Evolutionary conservation across 108 stramenopile genomes (phyloP).

Genomic region (Conticribra weissflogii): DNA sequence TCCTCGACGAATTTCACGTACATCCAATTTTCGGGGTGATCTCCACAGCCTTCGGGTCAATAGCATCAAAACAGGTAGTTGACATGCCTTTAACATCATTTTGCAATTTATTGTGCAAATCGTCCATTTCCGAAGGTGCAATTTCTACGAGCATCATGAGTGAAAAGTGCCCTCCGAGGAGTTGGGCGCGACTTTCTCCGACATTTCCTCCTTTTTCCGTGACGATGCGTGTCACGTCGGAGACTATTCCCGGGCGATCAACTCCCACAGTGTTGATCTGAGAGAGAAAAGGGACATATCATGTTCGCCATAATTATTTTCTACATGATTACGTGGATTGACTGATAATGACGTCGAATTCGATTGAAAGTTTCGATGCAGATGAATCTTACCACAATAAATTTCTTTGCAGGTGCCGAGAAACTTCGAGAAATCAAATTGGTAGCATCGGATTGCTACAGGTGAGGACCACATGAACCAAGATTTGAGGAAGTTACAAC

Average conservation of each 20-base stretch:
- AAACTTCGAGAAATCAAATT: neutral
- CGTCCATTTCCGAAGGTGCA: slow-evolving; percentile 30
- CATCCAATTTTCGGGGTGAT: slow-evolving; percentile 49
- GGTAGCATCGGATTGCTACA: neutral
- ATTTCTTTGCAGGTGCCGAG: neutral
- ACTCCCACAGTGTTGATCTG: slow-evolving; percentile 64
- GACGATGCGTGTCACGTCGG: slow-evolving; percentile 69
- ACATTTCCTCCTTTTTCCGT: slow-evolving; percentile 73
- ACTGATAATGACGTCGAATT: neutral
- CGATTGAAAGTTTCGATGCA: neutral
- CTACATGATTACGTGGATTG: neutral
- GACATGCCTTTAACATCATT: slow-evolving; percentile 56
- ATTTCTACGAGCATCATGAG: slow-evolving; percentile 79
- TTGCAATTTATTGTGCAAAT: slow-evolving; percentile 40
- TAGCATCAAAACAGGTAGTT: slow-evolving; percentile 50
- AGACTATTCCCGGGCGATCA: slow-evolving; percentile 78
- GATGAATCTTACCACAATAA: neutral
- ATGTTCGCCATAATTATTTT: neutral
- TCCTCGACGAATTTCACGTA: no score
- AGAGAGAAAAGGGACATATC: neutral
- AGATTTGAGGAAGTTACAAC: neutral
- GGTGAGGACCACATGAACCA: neutral
- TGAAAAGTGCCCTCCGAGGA: slow-evolving; percentile 69
- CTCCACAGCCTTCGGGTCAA: slow-evolving; percentile 30
- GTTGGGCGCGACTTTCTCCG: slow-evolving; percentile 66